phyloP scores from a whole-genome alignment of 345 rosid species.

The Populus alba region DNA sequence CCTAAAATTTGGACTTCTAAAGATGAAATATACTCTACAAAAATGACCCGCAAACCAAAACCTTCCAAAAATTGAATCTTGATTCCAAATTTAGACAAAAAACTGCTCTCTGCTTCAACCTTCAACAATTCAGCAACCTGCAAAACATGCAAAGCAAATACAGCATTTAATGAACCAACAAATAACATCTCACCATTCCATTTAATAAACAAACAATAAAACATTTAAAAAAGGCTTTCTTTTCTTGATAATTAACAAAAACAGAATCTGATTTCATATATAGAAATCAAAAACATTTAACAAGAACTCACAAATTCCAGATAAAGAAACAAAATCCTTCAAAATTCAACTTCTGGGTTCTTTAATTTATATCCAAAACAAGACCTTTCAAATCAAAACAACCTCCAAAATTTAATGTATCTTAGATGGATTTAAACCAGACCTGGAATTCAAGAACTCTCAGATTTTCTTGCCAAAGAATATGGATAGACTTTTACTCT shows the following conservation, averaged over 20 bases:
- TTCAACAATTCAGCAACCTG: neutral
- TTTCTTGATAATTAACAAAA: neutral
- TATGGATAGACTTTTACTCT: neutral
- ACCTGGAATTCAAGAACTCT: neutral
- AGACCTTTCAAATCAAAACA: neutral
- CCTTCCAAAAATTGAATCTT: neutral
- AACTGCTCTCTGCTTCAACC: neutral
- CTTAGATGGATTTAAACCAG: neutral
- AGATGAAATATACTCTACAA: neutral
- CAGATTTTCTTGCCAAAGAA: neutral
- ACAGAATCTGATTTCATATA: neutral
- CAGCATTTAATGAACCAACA: neutral
- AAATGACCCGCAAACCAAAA: slow-evolving; percentile 4
- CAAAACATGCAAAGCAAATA: neutral
- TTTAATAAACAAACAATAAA: neutral
- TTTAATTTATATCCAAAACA: neutral
- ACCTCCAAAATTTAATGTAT: neutral
- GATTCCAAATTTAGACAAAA: neutral
- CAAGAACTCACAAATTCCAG: neutral
- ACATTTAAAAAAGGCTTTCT: neutral
- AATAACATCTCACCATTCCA: neutral
- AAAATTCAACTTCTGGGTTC: neutral
- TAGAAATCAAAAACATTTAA: neutral
- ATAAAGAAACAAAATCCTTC: neutral
- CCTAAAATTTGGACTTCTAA: neutral